phyloP scores from a whole-genome alignment of 345 rosid species.

The Arabis alpina region DNA sequence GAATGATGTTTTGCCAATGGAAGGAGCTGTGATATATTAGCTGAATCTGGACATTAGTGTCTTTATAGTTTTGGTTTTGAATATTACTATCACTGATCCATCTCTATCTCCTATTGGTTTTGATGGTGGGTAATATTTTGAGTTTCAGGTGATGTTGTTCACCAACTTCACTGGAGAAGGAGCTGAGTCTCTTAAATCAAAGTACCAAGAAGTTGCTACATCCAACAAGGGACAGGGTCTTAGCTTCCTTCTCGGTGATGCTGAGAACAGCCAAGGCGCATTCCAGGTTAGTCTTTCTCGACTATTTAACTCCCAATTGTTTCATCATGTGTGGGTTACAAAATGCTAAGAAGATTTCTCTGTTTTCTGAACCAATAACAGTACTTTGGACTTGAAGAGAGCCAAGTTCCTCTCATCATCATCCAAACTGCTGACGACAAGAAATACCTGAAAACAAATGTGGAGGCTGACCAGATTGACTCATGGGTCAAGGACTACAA shows the following conservation, averaged over 20 bases:
- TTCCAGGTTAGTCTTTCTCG: constrained; percentile 70
- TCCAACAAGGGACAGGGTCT: constrained; percentile 73
- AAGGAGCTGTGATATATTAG: constrained; percentile 1
- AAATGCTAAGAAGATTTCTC: constrained; percentile 6
- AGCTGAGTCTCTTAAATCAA: constrained; percentile 67
- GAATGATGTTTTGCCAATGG: constrained; percentile 8
- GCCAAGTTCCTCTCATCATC: constrained; percentile 85
- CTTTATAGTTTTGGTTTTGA: not conserved
- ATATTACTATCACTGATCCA: not conserved
- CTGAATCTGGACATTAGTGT: constrained; percentile 1
- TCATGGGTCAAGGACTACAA: constrained; percentile 87
- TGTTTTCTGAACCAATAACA: constrained; percentile 42
- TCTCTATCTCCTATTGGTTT: constrained; percentile 15
- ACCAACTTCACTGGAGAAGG: constrained; percentile 61
- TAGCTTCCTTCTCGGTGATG: constrained; percentile 83
- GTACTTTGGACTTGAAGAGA: constrained; percentile 93
- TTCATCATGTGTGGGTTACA: constrained; percentile 5
- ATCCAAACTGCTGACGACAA: constrained; percentile 73
- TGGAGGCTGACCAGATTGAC: constrained; percentile 73
- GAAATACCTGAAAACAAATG: constrained; percentile 79
- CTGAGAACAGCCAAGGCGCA: constrained; percentile 86
- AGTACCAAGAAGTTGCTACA: constrained; percentile 72
- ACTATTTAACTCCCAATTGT: constrained; percentile 2
- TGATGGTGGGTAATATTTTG: constrained; percentile 33
- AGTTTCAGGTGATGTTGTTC: constrained; percentile 81